Conservation (phyloP, 2,329 filamentous ascomycete species). For the Biscogniauxia sp. region DNA sequence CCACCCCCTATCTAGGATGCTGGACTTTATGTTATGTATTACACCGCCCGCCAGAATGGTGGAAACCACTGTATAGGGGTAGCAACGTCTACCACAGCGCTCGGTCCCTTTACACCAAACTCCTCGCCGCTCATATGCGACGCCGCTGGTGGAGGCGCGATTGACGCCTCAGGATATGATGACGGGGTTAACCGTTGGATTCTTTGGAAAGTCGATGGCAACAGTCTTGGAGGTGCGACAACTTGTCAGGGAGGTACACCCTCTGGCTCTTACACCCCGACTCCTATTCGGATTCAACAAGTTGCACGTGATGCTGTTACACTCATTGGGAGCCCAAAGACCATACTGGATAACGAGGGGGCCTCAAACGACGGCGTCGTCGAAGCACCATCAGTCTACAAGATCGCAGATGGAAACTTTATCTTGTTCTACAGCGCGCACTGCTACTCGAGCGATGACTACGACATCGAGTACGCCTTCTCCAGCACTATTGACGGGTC, state of each 20-base stretch:
- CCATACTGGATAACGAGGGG: constrained; percentile 31
- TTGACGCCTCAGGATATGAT: constrained; percentile 31
- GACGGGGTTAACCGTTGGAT: constrained; percentile 32
- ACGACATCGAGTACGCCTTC: constrained; percentile 33
- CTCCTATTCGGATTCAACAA: constrained; percentile 31
- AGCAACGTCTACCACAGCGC: constrained; percentile 26
- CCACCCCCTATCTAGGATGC: constrained; percentile 20
- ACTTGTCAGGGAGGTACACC: constrained; percentile 28
- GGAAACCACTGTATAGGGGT: constrained; percentile 31
- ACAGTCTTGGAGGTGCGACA: constrained; percentile 30
- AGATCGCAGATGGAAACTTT: constrained; percentile 25
- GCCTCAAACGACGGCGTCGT: constrained; percentile 29
- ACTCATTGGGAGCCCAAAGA: constrained; percentile 21
- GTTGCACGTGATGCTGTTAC: constrained; percentile 30
- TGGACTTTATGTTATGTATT: constrained; percentile 33
- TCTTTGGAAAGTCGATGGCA: constrained; percentile 33
- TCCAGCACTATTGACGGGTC: constrained; percentile 30
- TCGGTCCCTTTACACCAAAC: constrained; percentile 27
- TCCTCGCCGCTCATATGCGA: constrained; percentile 28
- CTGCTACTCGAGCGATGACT: constrained; percentile 33
- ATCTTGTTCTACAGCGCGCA: constrained; percentile 33
- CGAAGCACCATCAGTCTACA: constrained; percentile 30
- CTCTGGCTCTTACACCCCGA: constrained; percentile 25
- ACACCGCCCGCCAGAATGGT: constrained; percentile 27
- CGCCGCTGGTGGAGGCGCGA: constrained; percentile 27